Evolutionary conservation across 2,329 filamentous ascomycete species (phyloP), one percentile per base, ranked within the genome.

Genomic region (Trichoderma sp.): DNA sequence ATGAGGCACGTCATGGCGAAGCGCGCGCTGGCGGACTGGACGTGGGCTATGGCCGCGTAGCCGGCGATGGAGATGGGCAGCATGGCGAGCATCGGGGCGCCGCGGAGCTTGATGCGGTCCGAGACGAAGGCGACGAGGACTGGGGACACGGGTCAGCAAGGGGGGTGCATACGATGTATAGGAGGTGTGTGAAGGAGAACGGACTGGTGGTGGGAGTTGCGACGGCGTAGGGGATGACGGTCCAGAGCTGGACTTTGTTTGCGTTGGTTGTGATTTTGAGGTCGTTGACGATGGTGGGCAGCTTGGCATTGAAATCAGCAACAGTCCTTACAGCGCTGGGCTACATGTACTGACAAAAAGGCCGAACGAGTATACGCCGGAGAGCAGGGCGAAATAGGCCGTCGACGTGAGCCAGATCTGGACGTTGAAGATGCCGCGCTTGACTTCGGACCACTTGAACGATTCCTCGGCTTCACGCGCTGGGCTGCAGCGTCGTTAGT

Each of bases 1-100:
- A 89, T 88, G 62, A 90, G 77, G 70, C 88, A 88, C 0, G 87
- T 89, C 85, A 89, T 89, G 45, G 81, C 86, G 69, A 89, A 90
- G 59, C 86, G 83, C 5, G 84, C 79, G 1, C 80, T 78, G 1
- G 85, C 73, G 24, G 80, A 78, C 10, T 78, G 72, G 19, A 83
- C 79, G 55, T 85, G 85, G 67, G 84, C 85, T 63, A 90, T 89
- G 7, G 84, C 83, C 0, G 82, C 87, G 69, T 90, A 90, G 17
- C 88, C 88, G 19, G 83, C 78, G 62, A 90, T 89, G 26, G 88
- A 85, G 55, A 90, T 78, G 9, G 86, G 86, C 0, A 90, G 78
- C 0, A 85, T 85, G 73, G 79, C 81, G 3, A 90, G 81, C 84
- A 90, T 89, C 45, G 90, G 75, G 1, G 83, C 75, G 1, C 87